A percentile compares a stretch with the other conserved stretches of the same genome.
phyloP scores from a whole-genome alignment of 345 rosid genomes.

The Rhizophora mangle region DNA sequence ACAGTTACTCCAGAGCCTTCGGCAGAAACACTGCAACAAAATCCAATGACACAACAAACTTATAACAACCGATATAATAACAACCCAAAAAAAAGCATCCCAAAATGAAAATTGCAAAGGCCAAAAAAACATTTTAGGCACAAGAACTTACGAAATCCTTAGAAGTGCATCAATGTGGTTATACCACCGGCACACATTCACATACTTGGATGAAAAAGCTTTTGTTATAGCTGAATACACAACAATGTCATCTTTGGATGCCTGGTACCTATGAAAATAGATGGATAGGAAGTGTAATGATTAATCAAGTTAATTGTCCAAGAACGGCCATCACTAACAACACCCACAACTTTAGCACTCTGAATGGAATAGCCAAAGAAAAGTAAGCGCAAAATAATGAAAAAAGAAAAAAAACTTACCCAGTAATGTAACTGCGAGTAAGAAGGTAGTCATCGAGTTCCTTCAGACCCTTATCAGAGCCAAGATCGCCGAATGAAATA shows the following conservation, averaged over 20 bases:
- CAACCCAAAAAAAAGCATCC: not conserved
- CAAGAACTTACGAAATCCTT: constrained; percentile 80
- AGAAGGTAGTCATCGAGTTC: constrained; percentile 83
- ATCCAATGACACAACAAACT: not conserved
- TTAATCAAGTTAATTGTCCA: no score
- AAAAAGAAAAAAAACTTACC: constrained; percentile 36
- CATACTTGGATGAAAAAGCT: constrained; percentile 58
- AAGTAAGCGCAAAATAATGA: not conserved
- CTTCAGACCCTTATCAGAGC: constrained; percentile 66
- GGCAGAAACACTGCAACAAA: constrained; percentile 52
- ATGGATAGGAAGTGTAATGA: no score
- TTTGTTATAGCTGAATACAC: constrained; percentile 55
- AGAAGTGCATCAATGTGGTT: constrained; percentile 78
- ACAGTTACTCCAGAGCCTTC: constrained; percentile 81
- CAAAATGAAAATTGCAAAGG: not conserved
- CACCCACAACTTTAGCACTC: not conserved
- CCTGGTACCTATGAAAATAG: constrained; percentile 55
- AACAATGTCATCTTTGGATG: constrained; percentile 84
- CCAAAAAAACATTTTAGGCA: not conserved
- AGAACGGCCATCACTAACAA: no score
- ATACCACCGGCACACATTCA: constrained; percentile 78
- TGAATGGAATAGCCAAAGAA: not conserved
- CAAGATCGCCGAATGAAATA: constrained; percentile 44
- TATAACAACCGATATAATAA: not conserved
- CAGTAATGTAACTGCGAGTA: constrained; percentile 77